Evolutionary conservation across 768 basidiomycete species (phyloP), one percentile per base, ranked within the genome.

Genomic region (Leccinum subgranulosum): DNA sequence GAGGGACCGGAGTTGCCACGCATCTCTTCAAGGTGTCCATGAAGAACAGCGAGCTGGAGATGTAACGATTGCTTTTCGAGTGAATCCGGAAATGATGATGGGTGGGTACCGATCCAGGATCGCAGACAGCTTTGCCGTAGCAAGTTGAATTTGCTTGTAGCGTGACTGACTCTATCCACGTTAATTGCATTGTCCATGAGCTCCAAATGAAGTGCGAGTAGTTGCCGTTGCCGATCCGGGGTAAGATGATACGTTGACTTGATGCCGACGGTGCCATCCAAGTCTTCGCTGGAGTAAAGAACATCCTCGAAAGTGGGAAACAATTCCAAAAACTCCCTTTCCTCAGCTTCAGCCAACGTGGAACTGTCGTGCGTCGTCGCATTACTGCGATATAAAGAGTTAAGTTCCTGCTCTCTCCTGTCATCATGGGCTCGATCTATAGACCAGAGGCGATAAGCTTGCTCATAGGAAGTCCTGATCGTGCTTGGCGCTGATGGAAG

Each of bases 281-380:
- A 10, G 14, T 10, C n/a, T 33, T 53, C 51, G 19, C 53, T 31
- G 49, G 62, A 56, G 33, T 80, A 76, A 15, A 86, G 69, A 25
- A 72, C 77, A 55, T 88, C 82, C 31, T 88, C 89, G 63, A 86
- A 96, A 11, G 84, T 84, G 12, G 97, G 97, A 73, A 99, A 99
- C 28, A 98, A 70, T 6, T 82, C 74, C 47, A 86, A 73, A 65
- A 98, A 92, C 63, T 98, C 97, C 60, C 79, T 78, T 69, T 90
- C 90, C 67, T 97, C 93, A 36, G 82, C 67, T 64, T 93, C 89
- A 5, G 82, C 83, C 58, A 95, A 94, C 12, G 79, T 81, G 10
- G 79, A 70, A 28, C 79, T 79, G 28, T 80, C 75, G 49, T 89
- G 73, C 14, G 83, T 78, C 25, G 79, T 67, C 45, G 78, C 78